These are phyloP conservation scores for Gypsophila paniculata DNA, from an alignment of 179 eudicot species.

Conservation along the genomic window DNA sequence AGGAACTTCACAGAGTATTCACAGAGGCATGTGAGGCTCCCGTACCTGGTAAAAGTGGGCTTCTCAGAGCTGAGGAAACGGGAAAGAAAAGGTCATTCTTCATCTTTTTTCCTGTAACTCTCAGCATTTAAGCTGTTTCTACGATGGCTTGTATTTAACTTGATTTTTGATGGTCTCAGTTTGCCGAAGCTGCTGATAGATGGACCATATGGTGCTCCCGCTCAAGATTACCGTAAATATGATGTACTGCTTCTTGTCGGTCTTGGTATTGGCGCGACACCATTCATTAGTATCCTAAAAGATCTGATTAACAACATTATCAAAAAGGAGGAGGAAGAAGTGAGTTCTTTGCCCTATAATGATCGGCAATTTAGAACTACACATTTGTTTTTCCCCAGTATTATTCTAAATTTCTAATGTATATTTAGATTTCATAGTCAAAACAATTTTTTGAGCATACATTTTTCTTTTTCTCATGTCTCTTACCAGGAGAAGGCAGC, in stretches of 20 bases:
- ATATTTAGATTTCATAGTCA: not conserved
- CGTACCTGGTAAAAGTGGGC: conserved; percentile 68
- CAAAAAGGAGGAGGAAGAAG: conserved; percentile 77
- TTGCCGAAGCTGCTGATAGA: conserved; percentile 87
- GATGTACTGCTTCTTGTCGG: conserved; percentile 92
- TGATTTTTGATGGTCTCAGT: conserved; percentile 37
- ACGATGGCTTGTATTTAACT: conserved; percentile 8
- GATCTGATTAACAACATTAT: conserved; percentile 83
- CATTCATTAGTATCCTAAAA: conserved; percentile 91
- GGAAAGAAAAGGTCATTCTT: conserved; percentile 53
- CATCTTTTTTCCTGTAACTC: conserved; percentile 6
- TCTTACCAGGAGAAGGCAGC: conserved; percentile 34
- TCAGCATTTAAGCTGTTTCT: not conserved
- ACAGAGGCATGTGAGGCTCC: conserved; percentile 68
- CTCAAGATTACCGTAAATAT: conserved; percentile 85
- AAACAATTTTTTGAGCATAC: not conserved
- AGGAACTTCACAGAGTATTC: conserved; percentile 67
- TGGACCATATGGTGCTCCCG: conserved; percentile 99
- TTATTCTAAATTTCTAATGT: not conserved
- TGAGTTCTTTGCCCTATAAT: conserved; percentile 31
- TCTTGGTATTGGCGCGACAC: conserved; percentile 96
- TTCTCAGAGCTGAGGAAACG: conserved; percentile 82
- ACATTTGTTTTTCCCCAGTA: not conserved
- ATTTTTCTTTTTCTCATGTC: conserved; percentile 2
- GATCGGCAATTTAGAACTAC: not conserved